These are phyloP conservation scores for Parachlorella kessleri DNA, from an alignment of 139 green algal genomes.

Conservation along the genomic window DNA sequence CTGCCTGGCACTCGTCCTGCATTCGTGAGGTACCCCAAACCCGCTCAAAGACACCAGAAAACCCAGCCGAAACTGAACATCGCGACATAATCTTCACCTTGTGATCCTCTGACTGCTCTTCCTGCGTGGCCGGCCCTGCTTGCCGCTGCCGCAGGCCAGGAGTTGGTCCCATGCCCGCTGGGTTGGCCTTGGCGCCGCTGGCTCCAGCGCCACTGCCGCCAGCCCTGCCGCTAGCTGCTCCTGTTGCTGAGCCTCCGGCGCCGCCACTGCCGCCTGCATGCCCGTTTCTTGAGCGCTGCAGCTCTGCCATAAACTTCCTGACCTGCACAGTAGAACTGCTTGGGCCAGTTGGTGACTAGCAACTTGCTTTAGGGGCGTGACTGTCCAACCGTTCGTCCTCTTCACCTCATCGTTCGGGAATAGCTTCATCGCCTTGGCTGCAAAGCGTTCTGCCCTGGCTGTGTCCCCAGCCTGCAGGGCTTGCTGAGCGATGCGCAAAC, in stretches of 20 bases:
- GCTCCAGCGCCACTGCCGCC: background rate
- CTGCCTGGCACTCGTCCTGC: too few relatives aligned
- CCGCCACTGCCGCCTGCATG: background rate
- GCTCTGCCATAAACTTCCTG: conserved; percentile 8
- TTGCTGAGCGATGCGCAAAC: background rate
- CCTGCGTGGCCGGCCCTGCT: background rate
- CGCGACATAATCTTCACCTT: conserved; percentile 13
- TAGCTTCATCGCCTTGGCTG: conserved; percentile 58
- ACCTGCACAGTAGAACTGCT: too few relatives aligned
- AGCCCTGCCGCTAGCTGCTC: background rate
- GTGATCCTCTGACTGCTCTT: conserved; percentile 18
- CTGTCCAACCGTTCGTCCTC: too few relatives aligned
- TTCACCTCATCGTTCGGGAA: conserved; percentile 57
- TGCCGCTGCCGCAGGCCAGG: conserved; percentile 19
- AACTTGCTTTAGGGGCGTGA: too few relatives aligned
- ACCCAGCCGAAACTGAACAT: too few relatives aligned
- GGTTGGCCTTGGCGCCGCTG: background rate
- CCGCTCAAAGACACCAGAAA: too few relatives aligned
- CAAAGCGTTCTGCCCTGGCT: conserved; percentile 57
- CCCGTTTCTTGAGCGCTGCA: conserved; percentile 1
- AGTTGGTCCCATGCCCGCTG: conserved; percentile 4
- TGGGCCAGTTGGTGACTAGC: too few relatives aligned
- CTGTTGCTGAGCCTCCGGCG: background rate
- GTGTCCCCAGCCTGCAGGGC: conserved; percentile 24
- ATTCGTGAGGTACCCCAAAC: too few relatives aligned